These are phyloP conservation scores for Penicillium polonicum DNA, from an alignment of 2,329 filamentous ascomycete genomes.

Conservation along the genomic window DNA sequence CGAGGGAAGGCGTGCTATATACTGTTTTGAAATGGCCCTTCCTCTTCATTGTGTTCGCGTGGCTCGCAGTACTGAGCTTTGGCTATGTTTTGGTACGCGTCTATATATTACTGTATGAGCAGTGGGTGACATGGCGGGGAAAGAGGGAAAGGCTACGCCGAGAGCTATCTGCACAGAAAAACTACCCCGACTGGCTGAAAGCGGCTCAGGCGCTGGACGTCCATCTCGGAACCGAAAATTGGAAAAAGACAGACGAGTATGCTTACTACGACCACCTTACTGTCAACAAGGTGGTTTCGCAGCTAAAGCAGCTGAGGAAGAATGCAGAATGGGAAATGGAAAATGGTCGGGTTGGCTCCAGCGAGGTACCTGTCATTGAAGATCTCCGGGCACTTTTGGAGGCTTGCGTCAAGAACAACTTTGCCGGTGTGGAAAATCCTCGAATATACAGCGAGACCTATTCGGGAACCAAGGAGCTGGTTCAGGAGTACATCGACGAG, in stretches of 20 bases:
- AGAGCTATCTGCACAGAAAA: conserved; percentile 68
- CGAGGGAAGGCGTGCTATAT: conserved; percentile 89
- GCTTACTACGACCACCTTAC: conserved; percentile 87
- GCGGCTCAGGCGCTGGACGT: conserved; percentile 76
- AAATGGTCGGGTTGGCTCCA: conserved; percentile 20
- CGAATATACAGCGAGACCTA: conserved; percentile 97
- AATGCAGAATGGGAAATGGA: conserved; percentile 43
- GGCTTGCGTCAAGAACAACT: conserved; percentile 96
- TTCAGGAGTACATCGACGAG: conserved; percentile 87
- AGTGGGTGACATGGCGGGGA: conserved; percentile 86
- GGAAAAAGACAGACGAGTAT: conserved; percentile 56
- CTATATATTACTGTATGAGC: conserved; percentile 92
- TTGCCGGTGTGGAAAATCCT: conserved; percentile 90
- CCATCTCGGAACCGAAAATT: conserved; percentile 68
- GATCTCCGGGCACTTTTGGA: conserved; percentile 77
- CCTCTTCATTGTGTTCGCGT: conserved; percentile 73
- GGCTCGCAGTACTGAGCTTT: conserved; percentile 71
- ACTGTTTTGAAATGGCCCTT: conserved; percentile 88
- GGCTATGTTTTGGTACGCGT: conserved; percentile 78
- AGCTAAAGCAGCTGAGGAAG: conserved; percentile 57
- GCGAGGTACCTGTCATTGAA: conserved; percentile 59
- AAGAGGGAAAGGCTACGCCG: conserved; percentile 68
- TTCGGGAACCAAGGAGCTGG: conserved; percentile 91
- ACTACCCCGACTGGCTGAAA: conserved; percentile 78
- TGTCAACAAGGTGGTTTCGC: conserved; percentile 70